These are phyloP conservation scores for Allium fistulosum DNA, from an alignment of 106 monocot genomes.

Conservation along the genomic window DNA sequence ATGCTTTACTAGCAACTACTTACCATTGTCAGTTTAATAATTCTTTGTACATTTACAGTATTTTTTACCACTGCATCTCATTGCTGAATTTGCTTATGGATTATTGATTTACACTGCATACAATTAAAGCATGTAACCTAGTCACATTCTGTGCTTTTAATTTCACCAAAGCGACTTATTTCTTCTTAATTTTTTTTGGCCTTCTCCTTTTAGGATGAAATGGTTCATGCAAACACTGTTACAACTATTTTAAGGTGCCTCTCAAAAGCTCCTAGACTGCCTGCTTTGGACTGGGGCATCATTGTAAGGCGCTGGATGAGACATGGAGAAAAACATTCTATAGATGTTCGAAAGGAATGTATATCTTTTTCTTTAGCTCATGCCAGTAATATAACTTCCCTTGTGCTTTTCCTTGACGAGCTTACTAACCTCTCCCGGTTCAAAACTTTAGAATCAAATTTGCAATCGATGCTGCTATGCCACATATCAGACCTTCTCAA, in stretches of 20 bases:
- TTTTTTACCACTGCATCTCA: too few relatives aligned
- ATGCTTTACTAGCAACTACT: too few relatives aligned
- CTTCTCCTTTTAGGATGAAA: not conserved
- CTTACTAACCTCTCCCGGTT: conserved; percentile 60
- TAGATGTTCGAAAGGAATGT: conserved; percentile 58
- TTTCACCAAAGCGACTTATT: not conserved
- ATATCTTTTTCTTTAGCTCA: conserved; percentile 59
- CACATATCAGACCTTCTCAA: conserved; percentile 31
- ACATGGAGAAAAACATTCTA: conserved; percentile 25
- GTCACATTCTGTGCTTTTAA: too few relatives aligned
- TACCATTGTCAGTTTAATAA: too few relatives aligned
- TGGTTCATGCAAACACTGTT: conserved; percentile 31
- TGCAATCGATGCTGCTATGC: conserved; percentile 44
- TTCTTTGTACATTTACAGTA: too few relatives aligned
- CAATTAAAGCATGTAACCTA: too few relatives aligned
- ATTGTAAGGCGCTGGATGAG: conserved; percentile 69
- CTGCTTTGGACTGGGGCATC: conserved; percentile 70
- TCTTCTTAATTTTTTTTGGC: not conserved
- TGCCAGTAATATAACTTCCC: conserved; percentile 46
- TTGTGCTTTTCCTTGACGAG: conserved; percentile 76
- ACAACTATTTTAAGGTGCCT: conserved; percentile 64
- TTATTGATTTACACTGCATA: too few relatives aligned
- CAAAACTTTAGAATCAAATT: conserved; percentile 45
- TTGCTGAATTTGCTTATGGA: too few relatives aligned
- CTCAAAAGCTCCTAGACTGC: conserved; percentile 81